Evolutionary conservation across 2,329 filamentous ascomycete genomes (phyloP), one percentile per base, ranked within the genome.

Genomic region (Trichocomaceae sp.): DNA sequence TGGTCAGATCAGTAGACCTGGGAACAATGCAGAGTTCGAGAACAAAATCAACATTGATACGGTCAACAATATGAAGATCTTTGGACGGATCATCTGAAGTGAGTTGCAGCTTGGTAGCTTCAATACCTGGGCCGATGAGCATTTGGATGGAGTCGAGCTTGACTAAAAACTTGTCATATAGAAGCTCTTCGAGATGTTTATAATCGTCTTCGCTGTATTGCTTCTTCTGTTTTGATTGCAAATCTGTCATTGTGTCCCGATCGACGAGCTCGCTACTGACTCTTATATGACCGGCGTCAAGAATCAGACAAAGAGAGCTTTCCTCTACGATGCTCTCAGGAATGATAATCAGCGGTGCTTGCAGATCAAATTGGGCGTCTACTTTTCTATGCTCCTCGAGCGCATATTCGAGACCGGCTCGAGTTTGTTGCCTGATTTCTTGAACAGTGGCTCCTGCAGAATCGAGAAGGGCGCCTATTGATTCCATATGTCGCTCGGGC

Each of bases 11-110:
- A 0, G 92, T 87, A 0, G 90, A 90, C 67, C 96, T 96, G 0
- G 93, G 93, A n/a, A 99, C 77, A 62, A 99, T 99, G 7, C 91
- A 99, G 19, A 88, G 86, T 68, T 96, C 91, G n/a, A 99, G 83
- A 10, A 90, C 84, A 68, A 99, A 97, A 69, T 97, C 89, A 63
- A 99, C 88, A 62, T 96, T 99, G 75, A 99, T 99, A 61, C 89
- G 85, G 69, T 99, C 92, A 35, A 99, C 89, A 53, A 99, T 84
- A 67, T 97, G 92, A 61, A 95, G 80, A 59, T 85, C 85, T 55
- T 85, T 86, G 1, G 80, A 78, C 6, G 86, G 82, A 23, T 86
- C 82, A 59, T 83, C 81, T 26, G 83, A 78, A 12, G 81, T 80
- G 3, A 99, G 78, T 62, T 96, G 90, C 4, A 84, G 80, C 66